Base-by-base conservation (phyloP, 441 rosid species). In the Bocquillonia castaneifolia region DNA sequence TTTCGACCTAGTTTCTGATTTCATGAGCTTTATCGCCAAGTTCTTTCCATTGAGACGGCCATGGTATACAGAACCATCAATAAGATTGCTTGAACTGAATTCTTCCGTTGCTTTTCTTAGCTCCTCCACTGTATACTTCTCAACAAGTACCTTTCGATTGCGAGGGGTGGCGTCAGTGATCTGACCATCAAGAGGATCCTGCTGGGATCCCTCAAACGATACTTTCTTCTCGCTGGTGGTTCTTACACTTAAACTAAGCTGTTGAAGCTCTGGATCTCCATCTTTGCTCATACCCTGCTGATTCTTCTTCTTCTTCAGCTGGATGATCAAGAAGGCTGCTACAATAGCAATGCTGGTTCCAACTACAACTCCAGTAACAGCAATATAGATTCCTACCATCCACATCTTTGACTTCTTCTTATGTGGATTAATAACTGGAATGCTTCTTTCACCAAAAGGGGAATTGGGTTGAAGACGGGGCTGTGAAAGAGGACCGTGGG, bases 211-310 rank as follows among this genome's bases (percentile, higher is more conserved):
- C 22, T 87, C 96, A 28, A 91, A 91, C 0, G 97, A 91, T 28
- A 91, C 84, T 77, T 91, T 91, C 81, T 93, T 91, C 70, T 91
- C 90, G 50, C 96, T 91, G 2, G 90, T 80, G 37, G 97, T 91
- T 71, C 92, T 75, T 72, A 89, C 85, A 69, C 96, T 91, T 67
- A 85, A 76, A 63, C 84, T 84, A 47, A 85, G 92, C 80, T 89
- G 94, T 63, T 85, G 85, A 37, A 86, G 79, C 84, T 93, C 97
- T 61, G 81, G 65, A 76, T 91, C 98, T 50, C 67, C 77, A 8
- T 74, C 74, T 75, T 78, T 53, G 61, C 45, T 68, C 45, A 72
- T 69, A 55, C 26, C 69, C 52, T 77, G 69, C 63, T 31, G 61
- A 13, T 55, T 7, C 59, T 76, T 76, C 75, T 77, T 86, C 76